Evolutionary conservation across 2,329 filamentous ascomycete species (phyloP).

Genomic region (Phaeosphaeriaceae sp.): DNA sequence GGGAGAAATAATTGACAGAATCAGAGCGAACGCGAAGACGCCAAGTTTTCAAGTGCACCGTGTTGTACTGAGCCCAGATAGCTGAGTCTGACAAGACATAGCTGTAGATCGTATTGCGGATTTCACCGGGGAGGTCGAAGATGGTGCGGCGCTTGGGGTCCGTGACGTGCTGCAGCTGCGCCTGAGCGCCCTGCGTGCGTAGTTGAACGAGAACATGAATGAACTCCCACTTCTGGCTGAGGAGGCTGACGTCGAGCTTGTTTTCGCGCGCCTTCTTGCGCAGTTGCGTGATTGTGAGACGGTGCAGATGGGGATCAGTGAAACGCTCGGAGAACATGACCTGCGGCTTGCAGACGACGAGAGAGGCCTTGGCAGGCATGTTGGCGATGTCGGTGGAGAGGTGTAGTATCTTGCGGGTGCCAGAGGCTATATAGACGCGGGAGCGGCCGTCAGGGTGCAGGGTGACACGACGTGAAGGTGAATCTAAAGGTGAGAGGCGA

Average conservation of each 20-base stretch:
- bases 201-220: not conserved
- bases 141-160: not conserved
- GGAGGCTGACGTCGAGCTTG: not conserved
- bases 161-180: not conserved
- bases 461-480: not conserved
- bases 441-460: not conserved
- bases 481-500: not conserved
- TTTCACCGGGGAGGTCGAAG: constrained; percentile 1
- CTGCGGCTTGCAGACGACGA: not conserved
- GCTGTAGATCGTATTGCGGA: not conserved
- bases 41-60: not conserved
- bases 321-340: not conserved
- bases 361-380: not conserved
- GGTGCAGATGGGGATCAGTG: not conserved
- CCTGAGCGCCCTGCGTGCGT: not conserved
- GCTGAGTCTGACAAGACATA: not conserved
- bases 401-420: not conserved
- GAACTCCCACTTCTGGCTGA: not conserved
- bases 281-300: not conserved
- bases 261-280: not conserved
- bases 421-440: not conserved
- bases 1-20: too few relatives aligned
- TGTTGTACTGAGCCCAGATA: not conserved
- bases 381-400: not conserved
- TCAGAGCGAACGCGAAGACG: too few relatives aligned